Conservation (phyloP, 306 rosid genomes). For the Ochetophila trinervis region DNA sequence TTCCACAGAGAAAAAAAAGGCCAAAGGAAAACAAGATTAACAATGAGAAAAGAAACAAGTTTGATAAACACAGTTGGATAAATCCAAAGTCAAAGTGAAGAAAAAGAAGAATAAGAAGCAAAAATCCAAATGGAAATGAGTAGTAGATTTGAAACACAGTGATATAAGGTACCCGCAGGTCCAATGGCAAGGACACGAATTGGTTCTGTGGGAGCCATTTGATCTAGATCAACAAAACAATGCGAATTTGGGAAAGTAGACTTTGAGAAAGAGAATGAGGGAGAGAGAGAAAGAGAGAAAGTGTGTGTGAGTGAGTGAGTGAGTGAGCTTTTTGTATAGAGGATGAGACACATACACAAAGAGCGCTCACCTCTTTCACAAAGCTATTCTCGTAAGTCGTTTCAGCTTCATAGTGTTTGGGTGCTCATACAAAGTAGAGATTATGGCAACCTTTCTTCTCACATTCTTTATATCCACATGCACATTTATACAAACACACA, state of each 20-base stretch:
- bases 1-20: too few relatives aligned
- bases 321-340: too few relatives aligned
- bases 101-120: constrained; percentile 11
- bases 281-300: too few relatives aligned
- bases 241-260: background rate
- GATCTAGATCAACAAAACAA: constrained; percentile 8
- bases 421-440: too few relatives aligned
- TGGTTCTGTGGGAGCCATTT: constrained; percentile 69
- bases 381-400: too few relatives aligned
- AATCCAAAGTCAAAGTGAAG: constrained; percentile 17
- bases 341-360: too few relatives aligned
- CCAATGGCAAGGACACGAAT: constrained; percentile 90
- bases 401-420: too few relatives aligned
- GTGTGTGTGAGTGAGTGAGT: too few relatives aligned
- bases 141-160: background rate
- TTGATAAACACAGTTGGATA: background rate
- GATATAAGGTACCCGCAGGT: constrained; percentile 71
- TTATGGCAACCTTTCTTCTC: too few relatives aligned
- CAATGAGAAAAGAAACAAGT: constrained; percentile 14
- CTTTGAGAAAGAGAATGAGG: background rate
- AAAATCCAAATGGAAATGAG: background rate
- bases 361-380: too few relatives aligned
- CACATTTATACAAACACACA: too few relatives aligned
- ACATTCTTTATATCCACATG: too few relatives aligned
- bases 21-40: background rate